These are phyloP conservation scores for Xylariales sp. DNA, from an alignment of 2,329 filamentous ascomycete genomes.

Conservation along the genomic window DNA sequence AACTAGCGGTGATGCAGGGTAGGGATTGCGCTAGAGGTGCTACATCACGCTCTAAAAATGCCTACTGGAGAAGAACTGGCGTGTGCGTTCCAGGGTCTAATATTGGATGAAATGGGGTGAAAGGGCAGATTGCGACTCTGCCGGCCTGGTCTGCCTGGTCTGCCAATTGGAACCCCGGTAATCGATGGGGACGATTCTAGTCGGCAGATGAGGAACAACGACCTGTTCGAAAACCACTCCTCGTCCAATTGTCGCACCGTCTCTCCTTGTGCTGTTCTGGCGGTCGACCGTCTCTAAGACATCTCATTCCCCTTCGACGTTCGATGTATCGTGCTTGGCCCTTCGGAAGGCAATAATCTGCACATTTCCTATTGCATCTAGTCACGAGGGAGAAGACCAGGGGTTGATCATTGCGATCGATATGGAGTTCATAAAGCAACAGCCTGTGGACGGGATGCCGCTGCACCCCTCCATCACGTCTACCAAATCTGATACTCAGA, in stretches of 20 bases:
- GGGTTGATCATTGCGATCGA: too few relatives aligned
- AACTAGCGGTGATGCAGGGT: not conserved
- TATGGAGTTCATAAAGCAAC: slow-evolving; percentile 9
- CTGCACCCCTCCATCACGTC: slow-evolving; percentile 9
- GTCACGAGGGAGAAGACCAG: too few relatives aligned
- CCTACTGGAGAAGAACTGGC: not conserved
- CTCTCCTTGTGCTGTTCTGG: slow-evolving; percentile 1
- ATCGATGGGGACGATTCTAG: not conserved
- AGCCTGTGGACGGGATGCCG: not conserved
- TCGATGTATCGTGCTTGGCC: slow-evolving; percentile 7
- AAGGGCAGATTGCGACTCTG: slow-evolving; percentile 5
- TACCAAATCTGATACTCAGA: slow-evolving; percentile 33
- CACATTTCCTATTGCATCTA: slow-evolving; percentile 5
- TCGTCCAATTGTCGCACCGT: too few relatives aligned
- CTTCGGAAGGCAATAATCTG: slow-evolving; percentile 10
- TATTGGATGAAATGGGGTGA: slow-evolving; percentile 6
- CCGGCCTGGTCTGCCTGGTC: not conserved
- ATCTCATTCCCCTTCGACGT: slow-evolving; percentile 2
- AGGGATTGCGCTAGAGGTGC: not conserved
- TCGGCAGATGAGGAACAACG: slow-evolving; percentile 3
- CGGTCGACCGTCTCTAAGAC: not conserved
- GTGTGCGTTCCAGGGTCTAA: slow-evolving; percentile 2
- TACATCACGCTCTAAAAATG: not conserved
- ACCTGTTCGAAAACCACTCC: not conserved
- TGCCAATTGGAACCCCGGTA: slow-evolving; percentile 6